phyloP scores from a whole-genome alignment of 768 basidiomycete genomes.

The Auricularia heimuer region DNA sequence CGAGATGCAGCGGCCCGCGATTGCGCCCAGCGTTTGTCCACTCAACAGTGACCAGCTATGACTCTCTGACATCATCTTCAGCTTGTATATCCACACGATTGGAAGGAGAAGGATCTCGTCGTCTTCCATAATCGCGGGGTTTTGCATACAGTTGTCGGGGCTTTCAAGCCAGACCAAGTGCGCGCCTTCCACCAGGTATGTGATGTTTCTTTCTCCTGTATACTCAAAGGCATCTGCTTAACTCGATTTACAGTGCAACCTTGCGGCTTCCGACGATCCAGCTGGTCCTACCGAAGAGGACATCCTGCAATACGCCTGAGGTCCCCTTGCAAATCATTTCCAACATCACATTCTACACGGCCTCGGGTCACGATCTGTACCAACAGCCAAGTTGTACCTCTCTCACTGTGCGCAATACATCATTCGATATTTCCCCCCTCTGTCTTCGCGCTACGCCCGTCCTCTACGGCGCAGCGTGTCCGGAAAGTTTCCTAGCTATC shows the following conservation, averaged over 20 bases:
- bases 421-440: too few relatives aligned
- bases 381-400: too few relatives aligned
- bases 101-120: constrained; percentile 64
- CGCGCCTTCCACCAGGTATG: constrained; percentile 59
- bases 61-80: constrained; percentile 17
- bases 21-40: constrained; percentile 58
- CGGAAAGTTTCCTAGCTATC: too few relatives aligned
- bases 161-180: constrained; percentile 51
- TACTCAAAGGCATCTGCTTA: background rate
- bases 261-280: constrained; percentile 72
- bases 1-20: constrained; percentile 81
- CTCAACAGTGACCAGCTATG: background rate
- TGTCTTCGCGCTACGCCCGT: too few relatives aligned
- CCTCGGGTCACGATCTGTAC: too few relatives aligned
- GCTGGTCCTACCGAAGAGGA: constrained; percentile 60
- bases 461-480: too few relatives aligned
- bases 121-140: constrained; percentile 83
- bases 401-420: too few relatives aligned
- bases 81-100: constrained; percentile 85
- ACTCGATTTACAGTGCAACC: constrained; percentile 43
- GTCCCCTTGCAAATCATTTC: background rate
- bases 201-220: background rate
- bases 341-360: too few relatives aligned
- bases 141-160: constrained; percentile 69
- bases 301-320: constrained; percentile 47